A percentile compares a stretch with the other conserved stretches of the same genome.
Conservation (phyloP, 2,329 filamentous ascomycete species). For the Monosporascus ibericus region DNA sequence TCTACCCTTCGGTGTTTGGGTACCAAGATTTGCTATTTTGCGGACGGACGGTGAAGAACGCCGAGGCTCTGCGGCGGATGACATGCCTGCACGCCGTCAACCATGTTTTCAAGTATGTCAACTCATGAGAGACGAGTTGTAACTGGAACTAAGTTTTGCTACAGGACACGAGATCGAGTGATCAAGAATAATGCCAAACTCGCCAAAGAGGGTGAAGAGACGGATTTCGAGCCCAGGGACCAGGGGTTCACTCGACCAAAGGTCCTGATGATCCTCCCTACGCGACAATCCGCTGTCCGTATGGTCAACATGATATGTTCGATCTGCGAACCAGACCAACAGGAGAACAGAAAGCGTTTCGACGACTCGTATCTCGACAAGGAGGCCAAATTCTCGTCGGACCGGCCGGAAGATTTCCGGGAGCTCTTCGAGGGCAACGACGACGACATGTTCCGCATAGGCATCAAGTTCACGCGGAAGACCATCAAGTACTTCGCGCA, state of each 20-base stretch:
- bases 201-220: slow-evolving; percentile 55
- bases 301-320: slow-evolving; percentile 72
- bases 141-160: slow-evolving; percentile 10
- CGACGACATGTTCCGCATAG: slow-evolving; percentile 93
- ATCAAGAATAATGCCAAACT: slow-evolving; percentile 87
- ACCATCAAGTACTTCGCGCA: slow-evolving; percentile 91
- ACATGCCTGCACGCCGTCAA: slow-evolving; percentile 81
- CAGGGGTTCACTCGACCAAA: slow-evolving; percentile 96
- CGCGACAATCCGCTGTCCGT: slow-evolving; percentile 75
- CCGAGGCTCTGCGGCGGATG: slow-evolving; percentile 62
- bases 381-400: slow-evolving; percentile 60
- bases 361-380: slow-evolving; percentile 72
- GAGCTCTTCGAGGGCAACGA: slow-evolving; percentile 92
- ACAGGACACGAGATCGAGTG: slow-evolving; percentile 75
- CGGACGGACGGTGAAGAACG: slow-evolving; percentile 63
- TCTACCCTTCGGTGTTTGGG: slow-evolving; percentile 70
- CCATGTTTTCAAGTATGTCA: slow-evolving; percentile 75
- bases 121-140: neutral
- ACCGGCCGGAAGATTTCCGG: slow-evolving; percentile 79
- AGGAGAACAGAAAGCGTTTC: slow-evolving; percentile 92
- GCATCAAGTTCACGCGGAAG: slow-evolving; percentile 95
- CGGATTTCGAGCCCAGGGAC: slow-evolving; percentile 72
- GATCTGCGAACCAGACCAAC: slow-evolving; percentile 76
- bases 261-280: slow-evolving; percentile 83
- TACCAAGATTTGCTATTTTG: slow-evolving; percentile 79